Evolutionary conservation across 805 yeast species (phyloP).

Genomic region (Nakazawaea wickerhamii): DNA sequence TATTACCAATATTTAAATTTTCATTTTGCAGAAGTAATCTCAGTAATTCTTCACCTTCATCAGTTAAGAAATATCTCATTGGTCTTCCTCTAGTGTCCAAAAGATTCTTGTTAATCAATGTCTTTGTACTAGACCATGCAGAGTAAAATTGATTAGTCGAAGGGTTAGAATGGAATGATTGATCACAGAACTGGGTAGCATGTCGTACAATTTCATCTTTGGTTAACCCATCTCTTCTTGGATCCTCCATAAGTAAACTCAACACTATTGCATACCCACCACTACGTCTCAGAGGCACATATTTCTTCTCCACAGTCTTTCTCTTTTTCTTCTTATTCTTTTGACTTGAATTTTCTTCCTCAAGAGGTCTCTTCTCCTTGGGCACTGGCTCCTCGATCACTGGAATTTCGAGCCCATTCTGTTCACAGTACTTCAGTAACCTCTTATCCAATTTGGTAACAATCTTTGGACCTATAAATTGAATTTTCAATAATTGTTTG

Average conservation of each 20-base stretch:
- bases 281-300: slow-evolving; percentile 68
- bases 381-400: slow-evolving; percentile 11
- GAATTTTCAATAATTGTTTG: slow-evolving; percentile 50
- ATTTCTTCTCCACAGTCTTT: slow-evolving; percentile 29
- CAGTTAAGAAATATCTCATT: slow-evolving; percentile 56
- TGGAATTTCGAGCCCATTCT: slow-evolving; percentile 44
- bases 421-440: slow-evolving; percentile 51
- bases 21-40: slow-evolving; percentile 16
- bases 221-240: slow-evolving; percentile 48
- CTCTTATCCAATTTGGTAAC: slow-evolving; percentile 43
- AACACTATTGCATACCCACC: slow-evolving; percentile 83
- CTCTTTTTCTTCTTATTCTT: slow-evolving; percentile 17
- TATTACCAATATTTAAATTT: slow-evolving; percentile 4
- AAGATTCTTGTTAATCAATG: slow-evolving; percentile 54
- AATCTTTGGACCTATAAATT: slow-evolving; percentile 69
- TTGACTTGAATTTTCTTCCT: slow-evolving; percentile 17
- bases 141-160: slow-evolving; percentile 58
- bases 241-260: slow-evolving; percentile 48
- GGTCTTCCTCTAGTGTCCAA: slow-evolving; percentile 57
- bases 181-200: slow-evolving; percentile 53
- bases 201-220: slow-evolving; percentile 50
- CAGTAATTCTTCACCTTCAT: slow-evolving; percentile 64
- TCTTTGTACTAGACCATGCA: slow-evolving; percentile 71
- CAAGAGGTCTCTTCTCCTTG: slow-evolving; percentile 18
- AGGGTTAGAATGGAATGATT: slow-evolving; percentile 55